Base-by-base conservation (phyloP, 129 eudicot genomes). In the Tagetes erecta region DNA sequence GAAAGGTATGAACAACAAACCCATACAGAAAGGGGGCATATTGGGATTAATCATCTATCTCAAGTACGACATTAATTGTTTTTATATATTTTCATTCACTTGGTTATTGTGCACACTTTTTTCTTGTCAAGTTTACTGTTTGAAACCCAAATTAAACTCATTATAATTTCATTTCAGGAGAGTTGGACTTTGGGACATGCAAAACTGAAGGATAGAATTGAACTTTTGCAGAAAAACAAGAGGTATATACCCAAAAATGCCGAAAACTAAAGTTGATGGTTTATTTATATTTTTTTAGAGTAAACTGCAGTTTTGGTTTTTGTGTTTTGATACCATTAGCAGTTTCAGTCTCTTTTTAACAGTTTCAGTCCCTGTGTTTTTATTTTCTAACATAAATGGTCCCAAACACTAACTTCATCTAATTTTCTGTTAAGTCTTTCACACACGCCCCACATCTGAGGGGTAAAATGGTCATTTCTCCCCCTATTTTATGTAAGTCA, bases 1-100 rank as follows among this genome's bases (percentile, higher is more conserved):
- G 92, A 87, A 75, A 84, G 92, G 84, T 86, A 93, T 37, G 96
- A 93, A 80, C 81, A 87, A 78, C 81, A 87, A 66, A 84, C 95
- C 0, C 67, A 79, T 64, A 72, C 91, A 53, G 92, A 87, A 67
- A 83, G 55, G 72, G 91, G 90, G 72, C 86, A 72, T 37, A 75
- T 53, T 41, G 62, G 81, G 38, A 81, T 82, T 34, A 74, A 83
- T 73, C 78, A 50, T 34, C 83, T 86, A 41, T 73, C 90, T 6
- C 82, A 83, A 79, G 98, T 92, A 69, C 40, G 72, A 44, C 41
- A 20, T 20, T 20, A 20, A 35, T 9, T 14, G 5, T 9, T 36
- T 56, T 75, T 55, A 33, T 20, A 20, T 13, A 6, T 7, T 8
- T 56, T 40, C 34, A 45, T 4, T 34, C 27, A 6, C 8, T 11